Conservation (phyloP, 1,284 basidiomycete species). For the Inonotus obliquus region DNA sequence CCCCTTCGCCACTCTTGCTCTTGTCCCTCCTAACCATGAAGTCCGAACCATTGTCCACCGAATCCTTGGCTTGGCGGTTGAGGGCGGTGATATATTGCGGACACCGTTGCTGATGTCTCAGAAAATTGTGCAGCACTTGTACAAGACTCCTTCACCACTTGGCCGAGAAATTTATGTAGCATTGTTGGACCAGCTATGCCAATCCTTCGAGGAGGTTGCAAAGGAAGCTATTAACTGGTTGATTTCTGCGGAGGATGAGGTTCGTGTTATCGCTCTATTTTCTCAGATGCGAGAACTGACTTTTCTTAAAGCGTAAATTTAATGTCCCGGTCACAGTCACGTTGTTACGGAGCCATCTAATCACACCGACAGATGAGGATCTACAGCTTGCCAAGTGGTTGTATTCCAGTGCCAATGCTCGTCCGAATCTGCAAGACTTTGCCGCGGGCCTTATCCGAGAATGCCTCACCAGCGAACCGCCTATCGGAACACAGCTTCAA, state of each 20-base stretch:
- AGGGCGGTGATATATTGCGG: conserved; percentile 76
- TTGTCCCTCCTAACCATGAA: conserved; percentile 79
- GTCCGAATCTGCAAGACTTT: conserved; percentile 78
- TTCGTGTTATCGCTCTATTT: conserved; percentile 32
- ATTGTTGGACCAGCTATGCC: conserved; percentile 86
- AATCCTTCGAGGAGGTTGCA: conserved; percentile 86
- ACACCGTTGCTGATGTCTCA: conserved; percentile 93
- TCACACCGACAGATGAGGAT: conserved; percentile 81
- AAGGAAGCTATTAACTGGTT: conserved; percentile 98
- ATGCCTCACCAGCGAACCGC: conserved; percentile 76
- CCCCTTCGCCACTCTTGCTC: conserved; percentile 59
- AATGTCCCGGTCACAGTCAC: conserved; percentile 93
- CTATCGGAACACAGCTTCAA: conserved; percentile 75
- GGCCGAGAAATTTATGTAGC: conserved; percentile 90
- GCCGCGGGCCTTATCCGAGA: conserved; percentile 83
- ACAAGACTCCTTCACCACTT: conserved; percentile 79
- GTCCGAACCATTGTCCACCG: conserved; percentile 81
- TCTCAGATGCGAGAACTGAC: conserved; percentile 17
- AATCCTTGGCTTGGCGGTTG: conserved; percentile 74
- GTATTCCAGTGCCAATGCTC: conserved; percentile 65
- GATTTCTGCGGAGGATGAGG: conserved; percentile 94
- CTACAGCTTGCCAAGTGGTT: conserved; percentile 88
- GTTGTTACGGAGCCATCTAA: conserved; percentile 78
- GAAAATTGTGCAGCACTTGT: conserved; percentile 85
- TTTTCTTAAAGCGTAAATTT: conserved; percentile 74